A percentile compares a stretch with the other conserved stretches of the same genome.
phyloP scores from a whole-genome alignment of 2,329 filamentous ascomycete species.

The Raffaelea ambrosiae region DNA sequence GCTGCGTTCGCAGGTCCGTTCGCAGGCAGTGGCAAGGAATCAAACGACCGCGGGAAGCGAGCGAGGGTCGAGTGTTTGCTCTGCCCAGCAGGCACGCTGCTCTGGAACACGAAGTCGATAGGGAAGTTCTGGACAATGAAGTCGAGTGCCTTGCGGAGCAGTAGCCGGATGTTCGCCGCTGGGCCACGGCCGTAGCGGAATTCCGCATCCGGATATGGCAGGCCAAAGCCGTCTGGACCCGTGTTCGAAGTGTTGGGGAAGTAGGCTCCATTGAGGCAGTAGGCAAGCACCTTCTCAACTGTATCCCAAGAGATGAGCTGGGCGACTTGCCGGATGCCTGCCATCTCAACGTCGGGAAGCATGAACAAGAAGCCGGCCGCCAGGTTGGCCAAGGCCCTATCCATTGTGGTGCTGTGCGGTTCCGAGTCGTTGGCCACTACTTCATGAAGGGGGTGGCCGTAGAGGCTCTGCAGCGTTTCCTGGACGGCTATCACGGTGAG shows the following conservation, averaged over 20 bases:
- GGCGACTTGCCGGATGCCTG: conserved; percentile 6
- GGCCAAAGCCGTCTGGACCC: conserved; percentile 9
- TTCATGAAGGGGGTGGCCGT: conserved; percentile 10
- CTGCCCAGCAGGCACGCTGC: conserved; percentile 35
- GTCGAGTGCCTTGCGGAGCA: conserved; percentile 47
- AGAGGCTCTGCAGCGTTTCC: conserved; percentile 13
- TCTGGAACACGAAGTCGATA: conserved; percentile 34
- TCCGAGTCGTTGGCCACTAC: background rate
- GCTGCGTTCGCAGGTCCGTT: too few relatives aligned
- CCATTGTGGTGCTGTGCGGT: conserved; percentile 3
- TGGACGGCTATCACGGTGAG: conserved; percentile 7
- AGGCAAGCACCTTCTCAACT: conserved; percentile 12
- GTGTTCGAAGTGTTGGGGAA: conserved; percentile 17
- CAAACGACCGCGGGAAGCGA: background rate
- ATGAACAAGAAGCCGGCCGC: conserved; percentile 12
- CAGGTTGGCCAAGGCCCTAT: conserved; percentile 10
- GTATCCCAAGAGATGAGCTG: conserved; percentile 12
- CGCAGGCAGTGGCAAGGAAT: too few relatives aligned
- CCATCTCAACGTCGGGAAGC: conserved; percentile 10
- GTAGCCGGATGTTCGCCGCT: conserved; percentile 24
- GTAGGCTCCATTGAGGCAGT: conserved; percentile 19
- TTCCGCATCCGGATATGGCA: conserved; percentile 17
- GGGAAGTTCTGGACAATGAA: conserved; percentile 56
- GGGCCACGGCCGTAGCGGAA: conserved; percentile 46
- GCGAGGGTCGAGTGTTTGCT: conserved; percentile 11